Base-by-base conservation (phyloP, 345 rosid genomes). In the Salix arbutifolia region DNA sequence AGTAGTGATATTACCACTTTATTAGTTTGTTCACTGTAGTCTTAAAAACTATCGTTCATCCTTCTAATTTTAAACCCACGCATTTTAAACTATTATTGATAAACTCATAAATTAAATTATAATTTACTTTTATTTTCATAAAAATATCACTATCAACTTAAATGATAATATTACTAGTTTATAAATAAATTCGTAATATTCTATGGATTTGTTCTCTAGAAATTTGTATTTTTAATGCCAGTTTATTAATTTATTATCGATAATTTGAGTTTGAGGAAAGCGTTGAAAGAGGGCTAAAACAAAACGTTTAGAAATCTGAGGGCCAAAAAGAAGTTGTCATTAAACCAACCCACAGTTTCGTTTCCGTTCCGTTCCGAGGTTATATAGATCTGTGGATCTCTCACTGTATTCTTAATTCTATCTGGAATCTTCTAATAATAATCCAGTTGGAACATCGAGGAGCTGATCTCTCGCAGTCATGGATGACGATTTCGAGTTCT, bases 401-500 rank as follows among this genome's bases (percentile, higher is more conserved):
- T 61, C 4, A 0, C 21, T 30, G 40, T 6, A 30, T n/a, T 40
- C 37, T 28, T 25, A 33, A 42, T 38, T 37, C 68, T 66, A 65
- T 69, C 74, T 61, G 12, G 38, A 46, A 44, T 61, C 70, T 61
- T 79, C 50, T 6, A 17, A 1, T 6, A 17, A 3, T 44, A 19
- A 68, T 67, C 28, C 6, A 26, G 19, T 65, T 67, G 2, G 40
- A 18, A 42, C 11, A 23, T 37, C 35, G 62, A 56, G 62, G 33
- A 16, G 40, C 68, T 65, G 40, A 65, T 65, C 68, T 30, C 68
- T 65, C 2, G 38, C 40, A 17, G 21, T 37, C 68, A 65, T 31
- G 40, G 40, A 25, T 18, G 68, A 65, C 38, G 73, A 68, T 69
- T 73, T 68, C 62, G 58, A 48, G 17, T 73, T 72, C 26, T 52